Percentiles rank a stretch among this genome's conserved stretches.
These are phyloP conservation scores for Colletotrichum sp. DNA, from an alignment of 2,329 filamentous ascomycete species.

Conservation along the genomic window DNA sequence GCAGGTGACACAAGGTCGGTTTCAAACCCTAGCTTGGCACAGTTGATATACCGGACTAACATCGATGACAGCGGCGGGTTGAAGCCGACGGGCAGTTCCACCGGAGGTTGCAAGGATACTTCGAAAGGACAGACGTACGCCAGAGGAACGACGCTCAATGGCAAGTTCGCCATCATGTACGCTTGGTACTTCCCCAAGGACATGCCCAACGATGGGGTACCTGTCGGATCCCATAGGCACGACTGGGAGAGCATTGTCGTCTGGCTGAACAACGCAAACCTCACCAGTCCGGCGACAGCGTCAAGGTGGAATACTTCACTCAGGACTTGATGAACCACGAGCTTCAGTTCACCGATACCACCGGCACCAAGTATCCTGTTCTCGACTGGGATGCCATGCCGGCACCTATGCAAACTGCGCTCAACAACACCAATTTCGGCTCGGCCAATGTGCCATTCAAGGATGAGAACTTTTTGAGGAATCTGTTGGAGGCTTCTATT, in stretches of 20 bases:
- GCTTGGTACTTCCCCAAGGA: slow-evolving; percentile 54
- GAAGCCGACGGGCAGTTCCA: slow-evolving; percentile 30
- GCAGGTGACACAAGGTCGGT: neutral
- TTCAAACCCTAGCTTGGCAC: neutral
- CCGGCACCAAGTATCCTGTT: slow-evolving; percentile 42
- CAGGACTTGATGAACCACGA: slow-evolving; percentile 38
- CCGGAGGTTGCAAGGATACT: slow-evolving; percentile 34
- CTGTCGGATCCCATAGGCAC: slow-evolving; percentile 39
- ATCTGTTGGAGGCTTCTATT: neutral
- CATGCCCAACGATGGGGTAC: slow-evolving; percentile 32
- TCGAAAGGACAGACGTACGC: slow-evolving; percentile 43
- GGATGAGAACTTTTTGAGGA: slow-evolving; percentile 26
- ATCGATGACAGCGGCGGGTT: slow-evolving; percentile 37
- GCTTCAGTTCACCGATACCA: slow-evolving; percentile 36
- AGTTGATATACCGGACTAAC: neutral
- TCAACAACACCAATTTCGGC: slow-evolving; percentile 44
- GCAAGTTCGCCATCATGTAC: slow-evolving; percentile 43
- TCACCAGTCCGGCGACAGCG: slow-evolving; percentile 27
- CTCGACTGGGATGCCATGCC: slow-evolving; percentile 49
- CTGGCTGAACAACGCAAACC: slow-evolving; percentile 30
- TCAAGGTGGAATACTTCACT: slow-evolving; percentile 37
- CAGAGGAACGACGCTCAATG: slow-evolving; percentile 30
- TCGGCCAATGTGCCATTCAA: slow-evolving; percentile 46
- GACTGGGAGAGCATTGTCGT: slow-evolving; percentile 45
- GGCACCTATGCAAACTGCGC: slow-evolving; percentile 34